These are phyloP conservation scores for Nannochloropsis oceanica DNA, from an alignment of 108 stramenopile genomes.

Conservation along the genomic window DNA sequence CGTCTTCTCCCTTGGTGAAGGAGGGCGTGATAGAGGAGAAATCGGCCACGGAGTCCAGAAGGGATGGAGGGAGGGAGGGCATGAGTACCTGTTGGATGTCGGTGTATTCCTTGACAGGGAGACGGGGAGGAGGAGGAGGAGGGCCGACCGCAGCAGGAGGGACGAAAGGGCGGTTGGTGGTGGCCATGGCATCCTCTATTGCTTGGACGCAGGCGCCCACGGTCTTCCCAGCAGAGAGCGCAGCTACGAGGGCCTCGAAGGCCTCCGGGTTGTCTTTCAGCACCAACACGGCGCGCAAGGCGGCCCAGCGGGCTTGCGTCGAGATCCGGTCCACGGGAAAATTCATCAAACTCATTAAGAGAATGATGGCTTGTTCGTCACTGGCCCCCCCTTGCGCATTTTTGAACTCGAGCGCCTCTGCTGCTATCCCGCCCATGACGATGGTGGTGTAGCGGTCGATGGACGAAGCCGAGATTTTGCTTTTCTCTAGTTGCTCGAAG, in stretches of 20 bases:
- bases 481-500: constrained; percentile 47
- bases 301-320: constrained; percentile 18
- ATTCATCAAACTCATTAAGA: constrained; percentile 36
- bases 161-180: background rate
- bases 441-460: constrained; percentile 76
- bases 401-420: constrained; percentile 64
- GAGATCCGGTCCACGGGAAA: constrained; percentile 4
- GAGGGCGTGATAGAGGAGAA: background rate
- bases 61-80: background rate
- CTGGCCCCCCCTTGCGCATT: constrained; percentile 73
- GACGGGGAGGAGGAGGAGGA: background rate
- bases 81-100: background rate
- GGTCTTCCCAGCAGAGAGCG: constrained; percentile 3
- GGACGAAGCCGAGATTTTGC: constrained; percentile 48
- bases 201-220: constrained; percentile 8
- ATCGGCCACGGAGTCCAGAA: background rate
- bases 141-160: background rate
- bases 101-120: background rate
- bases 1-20: background rate
- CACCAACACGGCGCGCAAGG: constrained; percentile 12
- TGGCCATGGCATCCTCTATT: background rate
- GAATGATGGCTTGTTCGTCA: constrained; percentile 69
- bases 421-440: constrained; percentile 86
- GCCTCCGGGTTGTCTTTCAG: constrained; percentile 19
- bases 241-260: constrained; percentile 19